Base-by-base conservation (phyloP, 768 basidiomycete species). In the Leucocoprinus leucothites region DNA sequence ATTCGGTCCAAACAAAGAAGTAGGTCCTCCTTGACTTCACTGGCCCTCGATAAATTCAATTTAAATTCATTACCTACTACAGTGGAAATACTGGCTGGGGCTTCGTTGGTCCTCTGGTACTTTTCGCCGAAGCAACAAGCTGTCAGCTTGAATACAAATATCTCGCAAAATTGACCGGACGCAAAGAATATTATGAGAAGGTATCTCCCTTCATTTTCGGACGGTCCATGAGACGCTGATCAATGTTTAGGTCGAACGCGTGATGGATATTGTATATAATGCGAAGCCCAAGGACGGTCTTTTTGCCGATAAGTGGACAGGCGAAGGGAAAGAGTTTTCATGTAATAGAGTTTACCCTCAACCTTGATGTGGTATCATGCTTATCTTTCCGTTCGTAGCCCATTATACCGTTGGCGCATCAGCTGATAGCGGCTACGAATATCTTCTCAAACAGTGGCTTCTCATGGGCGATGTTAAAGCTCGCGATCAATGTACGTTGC, bases 71-170 rank as follows among this genome's bases (percentile, higher is more conserved):
- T 5, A 31, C 24, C 28, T 24, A 6, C 2, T 24, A 19, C 14
- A 53, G 47, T 41, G 48, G 45, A 13, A 8, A 21, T 4, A 44
- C 49, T n/a, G 49, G 43, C 14, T 26, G n/a, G 8, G n/a, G 40
- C 51, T 26, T 28, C 44, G 19, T 16, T 6, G 55, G 44, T 5
- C n/a, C 19, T 16, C 36, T 53, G 1, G 61, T 67, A 3, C 53
- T 74, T 4, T 74, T 73, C 26, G 69, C 77, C 9, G 77, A 77
- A 59, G 67, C 69, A 2, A 64, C 71, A 7, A 82, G 79, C 36
- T 81, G 85, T 58, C 86, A 89, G 67, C 67, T 90, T n/a, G 89
- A 91, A 65, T 85, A 83, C 70, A 87, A 87, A 65, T 90, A 88
- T 63, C 75, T 90, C 1, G 84, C 86, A 1, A 80, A 86, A 58